Conservation (phyloP, 2,329 filamentous ascomycete genomes). For the Sarocladium strictum region DNA sequence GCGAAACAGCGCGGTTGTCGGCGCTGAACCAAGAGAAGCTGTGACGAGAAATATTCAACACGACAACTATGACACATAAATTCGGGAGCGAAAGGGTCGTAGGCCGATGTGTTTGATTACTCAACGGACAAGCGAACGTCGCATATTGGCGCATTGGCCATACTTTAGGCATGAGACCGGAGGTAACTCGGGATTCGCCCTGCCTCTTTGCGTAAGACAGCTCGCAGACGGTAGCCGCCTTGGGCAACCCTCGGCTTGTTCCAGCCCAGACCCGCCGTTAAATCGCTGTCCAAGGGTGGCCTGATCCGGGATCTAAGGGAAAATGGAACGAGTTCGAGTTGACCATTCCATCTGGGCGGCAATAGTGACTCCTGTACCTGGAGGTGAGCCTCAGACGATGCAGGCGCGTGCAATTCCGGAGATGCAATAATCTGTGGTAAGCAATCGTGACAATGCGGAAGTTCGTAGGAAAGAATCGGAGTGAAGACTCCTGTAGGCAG, state of each 20-base stretch:
- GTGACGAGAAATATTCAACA: not conserved
- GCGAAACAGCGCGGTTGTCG: too few species aligned
- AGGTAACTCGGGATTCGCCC: not conserved
- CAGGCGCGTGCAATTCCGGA: not conserved
- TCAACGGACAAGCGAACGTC: not conserved
- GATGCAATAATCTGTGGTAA: not conserved
- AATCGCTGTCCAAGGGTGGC: not conserved
- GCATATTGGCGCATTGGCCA: not conserved
- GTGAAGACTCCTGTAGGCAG: not conserved
- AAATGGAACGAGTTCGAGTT: not conserved
- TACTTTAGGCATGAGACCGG: not conserved
- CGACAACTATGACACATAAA: not conserved
- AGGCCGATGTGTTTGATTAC: not conserved
- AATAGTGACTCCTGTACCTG: not conserved
- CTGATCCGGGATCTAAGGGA: slow-evolving; percentile 6
- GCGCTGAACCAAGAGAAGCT: too few species aligned
- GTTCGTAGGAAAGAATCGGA: not conserved
- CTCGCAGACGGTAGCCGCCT: not conserved
- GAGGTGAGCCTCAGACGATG: not conserved
- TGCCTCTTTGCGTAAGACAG: not conserved
- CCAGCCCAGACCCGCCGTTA: not conserved
- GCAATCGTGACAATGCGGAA: not conserved
- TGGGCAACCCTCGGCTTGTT: slow-evolving; percentile 1
- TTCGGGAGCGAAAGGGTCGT: not conserved
- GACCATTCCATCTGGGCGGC: too few species aligned